Evolutionary conservation across 306 rosid genomes (phyloP), one percentile per base, ranked within the genome.

Genomic region (Lathyrus sativus): DNA sequence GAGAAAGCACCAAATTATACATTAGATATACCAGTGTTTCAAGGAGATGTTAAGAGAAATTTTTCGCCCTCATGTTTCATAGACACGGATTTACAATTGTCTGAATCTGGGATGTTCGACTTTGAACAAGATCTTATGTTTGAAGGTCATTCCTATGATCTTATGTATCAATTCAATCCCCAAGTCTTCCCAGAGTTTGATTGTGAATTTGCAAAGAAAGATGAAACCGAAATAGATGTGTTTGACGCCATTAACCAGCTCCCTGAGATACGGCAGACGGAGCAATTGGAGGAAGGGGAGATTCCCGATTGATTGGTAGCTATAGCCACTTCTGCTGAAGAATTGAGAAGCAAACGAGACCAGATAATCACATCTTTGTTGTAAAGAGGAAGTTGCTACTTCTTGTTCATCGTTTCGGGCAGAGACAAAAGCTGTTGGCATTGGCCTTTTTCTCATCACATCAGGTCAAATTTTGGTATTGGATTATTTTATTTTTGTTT

Each of bases 261-360:
- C 59, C 70, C 71, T 0, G 48, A 48, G 73, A 83, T 75, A 12
- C 81, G 74, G 41, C 96, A 85, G 73, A 83, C 78, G 9, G 83
- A 78, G 41, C 96, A 85, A 35, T 65, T 88, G 70, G 96, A 88
- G 86, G 98, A 90, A 75, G 98, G 97, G 65, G 95, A 93, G 84
- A 90, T 90, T 73, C 50, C 19, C 46, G 87, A 90, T 42, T 93
- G 77, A 74, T 60, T 65, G 68, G 41, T 54, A 49, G 76, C 11
- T 11, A 22, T 56, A 56, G 57, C 45, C 67, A 28, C 49, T 5
- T 58, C 26, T 41, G 56, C 15, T 5, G 57, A 74, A 65, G 49
- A 61, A 62, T 22, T 38, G 42, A 62, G 19, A 54, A 51, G 50
- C 31, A 51, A 72, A 50, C 33, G 43, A 51, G 71, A 33, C 19